Evolutionary conservation across 2,329 filamentous ascomycete genomes (phyloP).

Genomic region (Zalaria obscura): DNA sequence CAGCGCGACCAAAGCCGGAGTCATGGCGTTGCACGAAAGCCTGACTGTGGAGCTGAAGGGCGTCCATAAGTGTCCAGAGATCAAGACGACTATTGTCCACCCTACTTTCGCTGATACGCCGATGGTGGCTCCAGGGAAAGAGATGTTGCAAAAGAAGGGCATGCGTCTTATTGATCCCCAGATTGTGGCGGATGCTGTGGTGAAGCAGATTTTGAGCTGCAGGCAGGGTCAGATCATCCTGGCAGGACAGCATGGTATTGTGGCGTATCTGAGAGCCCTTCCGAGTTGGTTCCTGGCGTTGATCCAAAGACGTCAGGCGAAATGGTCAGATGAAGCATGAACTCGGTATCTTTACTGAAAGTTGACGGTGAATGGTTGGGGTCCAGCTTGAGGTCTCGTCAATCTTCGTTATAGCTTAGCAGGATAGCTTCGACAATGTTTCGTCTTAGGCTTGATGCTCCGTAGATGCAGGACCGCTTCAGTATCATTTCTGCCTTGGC

Average conservation of each 20-base stretch:
- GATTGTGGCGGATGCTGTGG: conserved; percentile 26
- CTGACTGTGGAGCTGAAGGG: conserved; percentile 26
- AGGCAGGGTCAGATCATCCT: conserved; percentile 27
- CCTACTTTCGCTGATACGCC: conserved; percentile 28
- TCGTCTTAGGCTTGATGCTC: too few species aligned
- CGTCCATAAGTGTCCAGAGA: conserved; percentile 26
- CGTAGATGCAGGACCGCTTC: too few species aligned
- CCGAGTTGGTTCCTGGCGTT: conserved; percentile 4
- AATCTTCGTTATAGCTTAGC: too few species aligned
- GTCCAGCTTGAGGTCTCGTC: too few species aligned
- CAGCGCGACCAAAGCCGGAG: conserved; percentile 35
- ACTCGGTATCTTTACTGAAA: too few species aligned
- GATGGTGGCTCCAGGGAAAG: conserved; percentile 19
- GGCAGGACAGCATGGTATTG: conserved; percentile 10
- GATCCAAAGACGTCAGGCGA: too few species aligned
- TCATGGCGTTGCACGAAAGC: conserved; percentile 39
- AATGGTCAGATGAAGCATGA: too few species aligned
- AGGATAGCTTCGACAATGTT: too few species aligned
- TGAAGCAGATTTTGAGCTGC: conserved; percentile 26
- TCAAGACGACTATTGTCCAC: conserved; percentile 29
- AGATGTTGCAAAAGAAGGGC: conserved; percentile 17
- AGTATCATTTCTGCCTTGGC: too few species aligned
- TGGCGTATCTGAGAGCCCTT: conserved; percentile 2
- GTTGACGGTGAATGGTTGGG: too few species aligned
- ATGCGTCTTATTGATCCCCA: conserved; percentile 22